A percentile compares a stretch with the other conserved stretches of the same genome.
Conservation (phyloP, 108 stramenopile genomes). For the Asterionellopsis glacialis region DNA sequence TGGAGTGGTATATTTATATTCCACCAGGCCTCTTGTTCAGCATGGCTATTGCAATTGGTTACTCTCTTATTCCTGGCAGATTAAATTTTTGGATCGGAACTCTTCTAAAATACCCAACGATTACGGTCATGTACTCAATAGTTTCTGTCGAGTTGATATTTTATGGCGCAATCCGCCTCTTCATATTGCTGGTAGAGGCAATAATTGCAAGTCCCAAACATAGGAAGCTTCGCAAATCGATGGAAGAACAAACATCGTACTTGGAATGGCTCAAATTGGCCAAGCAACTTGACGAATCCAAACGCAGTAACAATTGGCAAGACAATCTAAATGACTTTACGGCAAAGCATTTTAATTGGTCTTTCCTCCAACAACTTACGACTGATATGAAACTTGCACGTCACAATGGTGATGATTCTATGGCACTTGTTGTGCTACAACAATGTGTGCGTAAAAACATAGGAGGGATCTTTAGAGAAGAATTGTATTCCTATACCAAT, state of each 20-base stretch:
- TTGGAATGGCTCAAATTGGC: slow-evolving; percentile 66
- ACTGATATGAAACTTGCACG: slow-evolving; percentile 55
- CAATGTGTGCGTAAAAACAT: slow-evolving; percentile 87
- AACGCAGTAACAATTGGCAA: slow-evolving; percentile 67
- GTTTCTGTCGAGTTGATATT: slow-evolving; percentile 61
- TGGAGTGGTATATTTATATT: too few species aligned
- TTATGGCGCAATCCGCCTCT: slow-evolving; percentile 59
- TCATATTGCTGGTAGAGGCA: slow-evolving; percentile 49
- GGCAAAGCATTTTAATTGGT: slow-evolving; percentile 70
- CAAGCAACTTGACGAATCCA: slow-evolving; percentile 56
- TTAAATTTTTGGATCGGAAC: slow-evolving; percentile 56
- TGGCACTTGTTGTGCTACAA: slow-evolving; percentile 68
- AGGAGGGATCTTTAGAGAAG: slow-evolving; percentile 80
- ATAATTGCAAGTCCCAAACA: slow-evolving; percentile 73
- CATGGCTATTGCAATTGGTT: slow-evolving; percentile 12
- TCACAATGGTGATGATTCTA: slow-evolving; percentile 34
- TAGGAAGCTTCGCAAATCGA: slow-evolving; percentile 37
- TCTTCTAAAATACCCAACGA: slow-evolving; percentile 66
- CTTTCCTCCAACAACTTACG: slow-evolving; percentile 62
- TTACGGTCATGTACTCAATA: slow-evolving; percentile 58
- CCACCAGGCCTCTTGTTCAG: slow-evolving; percentile 27
- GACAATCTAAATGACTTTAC: slow-evolving; percentile 12
- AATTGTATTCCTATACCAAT: slow-evolving; percentile 46
- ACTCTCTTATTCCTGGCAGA: slow-evolving; percentile 65
- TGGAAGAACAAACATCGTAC: slow-evolving; percentile 55